Evolutionary conservation across 306 rosid species (phyloP), one percentile per base, ranked within the genome.

Genomic region (Benincasa hispida): DNA sequence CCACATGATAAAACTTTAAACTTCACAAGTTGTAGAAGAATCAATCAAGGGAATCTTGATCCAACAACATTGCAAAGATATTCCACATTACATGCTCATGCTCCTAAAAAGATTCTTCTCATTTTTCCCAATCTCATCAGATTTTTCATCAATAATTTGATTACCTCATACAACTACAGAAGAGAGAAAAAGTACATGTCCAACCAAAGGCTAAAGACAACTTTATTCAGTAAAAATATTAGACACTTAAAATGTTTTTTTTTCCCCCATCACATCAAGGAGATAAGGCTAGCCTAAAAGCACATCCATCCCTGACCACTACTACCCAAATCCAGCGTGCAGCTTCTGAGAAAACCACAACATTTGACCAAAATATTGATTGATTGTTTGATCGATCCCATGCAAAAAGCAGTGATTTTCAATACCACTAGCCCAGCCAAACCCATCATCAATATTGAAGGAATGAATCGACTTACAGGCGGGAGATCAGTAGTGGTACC

Each of bases 401-500:
- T 45, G 35, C 37, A 24, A 42, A 42, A 72, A 48, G 41, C 59
- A 27, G 57, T 69, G 75, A 69, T 69, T 47, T 69, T 69, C 57
- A 21, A 24, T 14, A 24, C 53, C 28, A 39, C 51, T 30, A 5
- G 51, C 53, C 58, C 54, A 72, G 48, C 45, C 61, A 32, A 53
- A 53, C 77, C 77, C 60, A 53, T 74, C 77, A 53, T 10, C 6
- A 51, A 30, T 76, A 11, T 19, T 25, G 18, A 24, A 42, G 68
- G 13, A 69, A 45, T 19, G 34, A 74, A 39, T 21, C 62, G 32
- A 47, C 74, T 91, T 88, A 93, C 87, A 91, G 21, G 37, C 98
- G 97, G 60, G 99, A 95, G 79, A 95, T 95, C 84, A 84, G 76
- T 28, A 95, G 95, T 1, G 99, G 99, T 39, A 92, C 80, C 3